phyloP scores from a whole-genome alignment of 768 basidiomycete species.

The Cystofilobasidium capitatum region DNA sequence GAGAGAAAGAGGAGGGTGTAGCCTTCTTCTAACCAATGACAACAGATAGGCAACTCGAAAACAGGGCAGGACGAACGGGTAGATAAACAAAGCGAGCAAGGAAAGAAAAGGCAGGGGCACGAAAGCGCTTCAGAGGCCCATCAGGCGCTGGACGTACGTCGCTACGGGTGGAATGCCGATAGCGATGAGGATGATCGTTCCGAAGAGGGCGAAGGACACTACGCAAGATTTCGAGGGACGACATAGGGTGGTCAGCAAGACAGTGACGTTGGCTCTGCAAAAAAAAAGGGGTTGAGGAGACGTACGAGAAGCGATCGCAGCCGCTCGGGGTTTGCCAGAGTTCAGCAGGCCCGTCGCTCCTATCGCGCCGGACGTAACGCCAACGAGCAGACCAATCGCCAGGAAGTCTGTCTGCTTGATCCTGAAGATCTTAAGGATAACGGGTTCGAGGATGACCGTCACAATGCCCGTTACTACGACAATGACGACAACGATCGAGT shows the following conservation, averaged over 20 bases:
- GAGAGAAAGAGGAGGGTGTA: no score
- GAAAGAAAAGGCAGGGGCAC: no score
- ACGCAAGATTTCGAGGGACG: neutral
- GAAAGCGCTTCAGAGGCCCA: no score
- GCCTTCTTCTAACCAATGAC: no score
- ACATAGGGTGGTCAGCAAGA: neutral
- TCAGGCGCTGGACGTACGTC: conserved; percentile 4
- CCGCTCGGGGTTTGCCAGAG: neutral
- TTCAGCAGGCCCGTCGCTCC: conserved; percentile 15
- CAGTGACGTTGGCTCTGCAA: no score
- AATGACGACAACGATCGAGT: conserved; percentile 2
- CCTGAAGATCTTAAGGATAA: neutral
- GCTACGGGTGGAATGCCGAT: conserved; percentile 13
- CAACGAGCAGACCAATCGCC: conserved; percentile 9
- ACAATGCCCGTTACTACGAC: conserved; percentile 18
- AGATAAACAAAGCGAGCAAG: no score
- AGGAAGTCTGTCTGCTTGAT: conserved; percentile 12
- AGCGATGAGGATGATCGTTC: conserved; percentile 5
- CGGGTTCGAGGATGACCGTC: conserved; percentile 9
- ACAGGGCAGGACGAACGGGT: no score
- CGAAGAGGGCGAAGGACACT: conserved; percentile 17
- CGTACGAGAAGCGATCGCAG: conserved; percentile 12
- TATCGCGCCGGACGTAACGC: conserved; percentile 16
- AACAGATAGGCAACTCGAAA: no score
- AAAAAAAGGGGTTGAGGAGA: no score